phyloP scores from a whole-genome alignment of 2,329 filamentous ascomycete genomes.

The Arthrobotrys sphaeroides region DNA sequence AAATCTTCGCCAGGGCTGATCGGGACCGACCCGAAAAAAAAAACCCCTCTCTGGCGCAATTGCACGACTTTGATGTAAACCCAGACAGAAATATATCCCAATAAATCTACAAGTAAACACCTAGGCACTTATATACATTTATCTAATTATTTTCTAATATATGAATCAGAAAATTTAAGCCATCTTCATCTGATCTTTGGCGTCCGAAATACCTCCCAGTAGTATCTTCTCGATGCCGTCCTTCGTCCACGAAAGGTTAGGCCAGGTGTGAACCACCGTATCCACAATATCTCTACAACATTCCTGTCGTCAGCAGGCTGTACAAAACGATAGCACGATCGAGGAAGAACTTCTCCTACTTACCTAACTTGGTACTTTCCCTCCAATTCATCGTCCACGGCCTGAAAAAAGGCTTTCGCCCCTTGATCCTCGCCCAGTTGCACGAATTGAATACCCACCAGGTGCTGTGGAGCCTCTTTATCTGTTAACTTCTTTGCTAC shows the following conservation, averaged over 20 bases:
- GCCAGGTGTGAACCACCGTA: not conserved
- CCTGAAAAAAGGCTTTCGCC: not conserved
- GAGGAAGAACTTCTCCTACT: not conserved
- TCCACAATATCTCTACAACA: slow-evolving; percentile 4
- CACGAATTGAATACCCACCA: slow-evolving; percentile 18
- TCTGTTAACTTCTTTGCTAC: slow-evolving; percentile 1
- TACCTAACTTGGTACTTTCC: not conserved
- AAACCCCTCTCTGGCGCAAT: no score
- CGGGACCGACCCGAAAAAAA: no score
- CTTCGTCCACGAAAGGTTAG: not conserved
- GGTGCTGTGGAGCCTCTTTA: not conserved
- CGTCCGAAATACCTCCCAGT: not conserved
- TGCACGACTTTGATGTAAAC: no score
- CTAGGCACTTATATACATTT: no score
- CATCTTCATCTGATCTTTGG: not conserved
- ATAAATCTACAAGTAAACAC: no score
- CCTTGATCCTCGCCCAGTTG: not conserved
- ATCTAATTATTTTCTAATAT: no score
- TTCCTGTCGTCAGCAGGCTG: not conserved
- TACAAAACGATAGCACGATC: no score
- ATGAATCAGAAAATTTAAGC: not conserved
- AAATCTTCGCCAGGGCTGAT: no score
- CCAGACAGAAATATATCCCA: no score
- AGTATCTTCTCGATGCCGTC: not conserved
- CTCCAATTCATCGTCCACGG: not conserved